Evolutionary conservation across 139 green algal species (phyloP).

Genomic region (Zygnema circumcarinatum): DNA sequence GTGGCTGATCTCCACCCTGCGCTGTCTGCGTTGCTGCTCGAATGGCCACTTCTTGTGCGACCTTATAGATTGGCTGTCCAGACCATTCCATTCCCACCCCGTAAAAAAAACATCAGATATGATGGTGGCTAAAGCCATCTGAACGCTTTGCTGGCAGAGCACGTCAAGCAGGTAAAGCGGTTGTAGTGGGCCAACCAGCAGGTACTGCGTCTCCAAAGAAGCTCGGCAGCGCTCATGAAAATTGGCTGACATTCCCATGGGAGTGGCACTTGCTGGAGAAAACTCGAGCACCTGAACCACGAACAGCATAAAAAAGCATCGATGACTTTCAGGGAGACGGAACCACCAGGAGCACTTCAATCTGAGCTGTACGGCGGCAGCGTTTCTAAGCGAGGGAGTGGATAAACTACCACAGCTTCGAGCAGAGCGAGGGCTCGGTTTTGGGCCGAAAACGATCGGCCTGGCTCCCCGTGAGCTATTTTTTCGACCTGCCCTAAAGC

Average conservation of each 20-base stretch:
- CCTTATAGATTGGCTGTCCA: not conserved
- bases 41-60: not conserved
- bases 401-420: not conserved
- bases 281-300: conserved; percentile 77
- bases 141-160: conserved; percentile 7
- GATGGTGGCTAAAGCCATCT: not conserved
- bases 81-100: not conserved
- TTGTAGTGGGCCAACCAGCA: conserved; percentile 71
- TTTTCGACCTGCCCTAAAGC: conserved; percentile 22
- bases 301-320: not conserved
- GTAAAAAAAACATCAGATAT: conserved; percentile 11
- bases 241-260: conserved; percentile 80
- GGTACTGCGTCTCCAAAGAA: conserved; percentile 72
- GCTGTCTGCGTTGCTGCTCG: not conserved
- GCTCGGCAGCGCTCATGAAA: conserved; percentile 78
- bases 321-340: too few relatives aligned
- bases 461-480: not conserved
- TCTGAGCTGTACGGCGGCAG: too few relatives aligned
- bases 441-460: not conserved
- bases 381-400: too few relatives aligned
- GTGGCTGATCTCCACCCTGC: not conserved
- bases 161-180: not conserved
- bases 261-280: conserved; percentile 68
- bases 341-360: too few relatives aligned
- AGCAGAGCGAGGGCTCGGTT: not conserved